Conservation (phyloP, 2,329 filamentous ascomycete species). For the Pyrenochaeta sp. region DNA sequence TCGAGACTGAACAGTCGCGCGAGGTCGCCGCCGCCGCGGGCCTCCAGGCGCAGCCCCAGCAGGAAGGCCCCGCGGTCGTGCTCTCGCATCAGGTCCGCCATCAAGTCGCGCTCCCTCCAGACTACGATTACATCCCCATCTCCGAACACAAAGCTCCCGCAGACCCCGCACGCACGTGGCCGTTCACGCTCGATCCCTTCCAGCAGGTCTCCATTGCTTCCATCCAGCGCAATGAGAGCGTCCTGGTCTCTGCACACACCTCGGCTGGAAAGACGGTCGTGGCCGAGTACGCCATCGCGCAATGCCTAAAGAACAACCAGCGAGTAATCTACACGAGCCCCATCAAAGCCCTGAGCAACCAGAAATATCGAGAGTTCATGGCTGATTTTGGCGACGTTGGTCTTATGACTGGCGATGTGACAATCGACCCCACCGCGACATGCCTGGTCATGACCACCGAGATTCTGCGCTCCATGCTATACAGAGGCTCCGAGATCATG, state of each 20-base stretch:
- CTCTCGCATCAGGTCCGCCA: conserved; percentile 98
- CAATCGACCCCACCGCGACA: conserved; percentile 97
- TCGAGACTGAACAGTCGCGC: conserved; percentile 92
- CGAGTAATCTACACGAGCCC: conserved; percentile 99
- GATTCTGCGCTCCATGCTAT: conserved; percentile 98
- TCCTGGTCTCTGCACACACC: conserved; percentile 95
- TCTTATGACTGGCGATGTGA: conserved; percentile 98
- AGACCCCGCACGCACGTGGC: conserved; percentile 82
- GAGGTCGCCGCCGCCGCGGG: conserved; percentile 84
- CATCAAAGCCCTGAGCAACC: conserved; percentile 98
- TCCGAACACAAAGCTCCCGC: conserved; percentile 91
- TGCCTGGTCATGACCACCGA: conserved; percentile 99
- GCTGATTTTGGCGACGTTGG: conserved; percentile 96
- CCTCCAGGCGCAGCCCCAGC: conserved; percentile 64
- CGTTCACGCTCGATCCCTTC: conserved; percentile 95
- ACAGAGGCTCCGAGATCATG: conserved; percentile 98
- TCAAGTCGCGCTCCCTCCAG: conserved; percentile 92
- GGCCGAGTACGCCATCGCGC: conserved; percentile 96
- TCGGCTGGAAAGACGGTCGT: conserved; percentile 98
- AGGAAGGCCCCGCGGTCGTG: conserved; percentile 75
- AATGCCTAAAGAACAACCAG: conserved; percentile 96
- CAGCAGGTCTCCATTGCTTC: conserved; percentile 93
- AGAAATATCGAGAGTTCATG: conserved; percentile 97
- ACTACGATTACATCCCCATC: conserved; percentile 94
- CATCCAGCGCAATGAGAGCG: conserved; percentile 95